Percentiles rank a stretch among this genome's conserved stretches.
Conservation (phyloP, 768 basidiomycete species). For the Paxillus ammoniavirescens region DNA sequence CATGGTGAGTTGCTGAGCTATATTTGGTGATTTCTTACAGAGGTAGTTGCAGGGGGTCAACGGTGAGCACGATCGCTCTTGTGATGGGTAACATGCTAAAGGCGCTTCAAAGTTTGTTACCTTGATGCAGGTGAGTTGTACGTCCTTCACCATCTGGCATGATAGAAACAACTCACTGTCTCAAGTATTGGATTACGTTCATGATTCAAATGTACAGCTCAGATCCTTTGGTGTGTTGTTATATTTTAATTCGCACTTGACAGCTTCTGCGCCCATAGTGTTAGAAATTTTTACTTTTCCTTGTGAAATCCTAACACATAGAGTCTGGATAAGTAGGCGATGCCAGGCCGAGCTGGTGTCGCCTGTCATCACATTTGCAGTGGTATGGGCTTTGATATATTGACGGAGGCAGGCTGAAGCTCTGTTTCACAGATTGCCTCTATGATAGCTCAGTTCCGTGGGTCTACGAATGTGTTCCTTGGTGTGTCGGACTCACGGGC, state of each 20-base stretch:
- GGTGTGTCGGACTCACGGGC: neutral
- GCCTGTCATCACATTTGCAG: constrained; percentile 2
- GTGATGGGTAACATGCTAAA: neutral
- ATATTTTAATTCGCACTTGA: neutral
- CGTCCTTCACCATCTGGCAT: neutral
- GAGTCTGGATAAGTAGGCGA: no score
- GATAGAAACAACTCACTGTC: neutral
- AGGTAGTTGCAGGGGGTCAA: neutral
- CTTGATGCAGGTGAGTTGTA: constrained; percentile 4
- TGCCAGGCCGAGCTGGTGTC: no score
- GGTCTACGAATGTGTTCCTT: neutral
- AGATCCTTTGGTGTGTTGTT: neutral
- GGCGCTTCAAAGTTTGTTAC: neutral
- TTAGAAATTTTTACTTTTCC: no score
- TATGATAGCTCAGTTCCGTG: constrained; percentile 12
- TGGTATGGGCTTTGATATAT: constrained; percentile 10
- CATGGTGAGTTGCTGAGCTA: neutral
- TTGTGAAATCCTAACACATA: no score
- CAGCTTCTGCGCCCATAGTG: constrained; percentile 27
- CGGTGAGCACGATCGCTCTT: neutral
- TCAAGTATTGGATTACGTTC: constrained; percentile 18
- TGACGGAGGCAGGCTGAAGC: neutral
- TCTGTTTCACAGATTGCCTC: constrained; percentile 2
- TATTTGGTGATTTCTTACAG: neutral
- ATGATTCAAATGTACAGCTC: constrained; percentile 17